A percentile compares a stretch with the other conserved stretches of the same genome.
These are phyloP conservation scores for Suillus placidus DNA, from an alignment of 768 basidiomycete species.

Conservation along the genomic window DNA sequence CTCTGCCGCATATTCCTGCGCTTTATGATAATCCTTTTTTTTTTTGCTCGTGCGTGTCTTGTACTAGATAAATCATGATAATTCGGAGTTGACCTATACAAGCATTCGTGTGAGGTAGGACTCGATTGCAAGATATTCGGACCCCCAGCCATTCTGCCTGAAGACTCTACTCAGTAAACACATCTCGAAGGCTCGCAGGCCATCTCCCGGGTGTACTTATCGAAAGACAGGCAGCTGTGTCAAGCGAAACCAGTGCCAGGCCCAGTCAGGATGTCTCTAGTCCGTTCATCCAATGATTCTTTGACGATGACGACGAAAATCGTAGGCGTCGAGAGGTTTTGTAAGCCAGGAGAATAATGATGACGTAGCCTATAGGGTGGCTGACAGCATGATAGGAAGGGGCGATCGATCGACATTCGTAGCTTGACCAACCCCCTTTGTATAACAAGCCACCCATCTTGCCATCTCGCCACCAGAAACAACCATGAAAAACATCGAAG, in stretches of 20 bases:
- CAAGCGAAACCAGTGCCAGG: background rate
- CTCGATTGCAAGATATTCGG: too few species aligned
- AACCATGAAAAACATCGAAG: conserved; percentile 21
- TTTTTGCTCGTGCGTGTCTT: background rate
- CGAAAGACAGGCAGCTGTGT: background rate
- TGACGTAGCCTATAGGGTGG: too few species aligned
- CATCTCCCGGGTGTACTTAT: too few species aligned
- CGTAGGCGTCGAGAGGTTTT: too few species aligned
- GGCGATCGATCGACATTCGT: too few species aligned
- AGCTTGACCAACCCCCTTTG: too few species aligned
- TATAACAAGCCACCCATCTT: too few species aligned
- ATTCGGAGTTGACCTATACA: background rate
- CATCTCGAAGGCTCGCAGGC: background rate
- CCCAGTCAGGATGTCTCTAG: background rate
- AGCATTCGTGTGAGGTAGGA: background rate
- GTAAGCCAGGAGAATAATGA: too few species aligned
- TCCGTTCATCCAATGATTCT: background rate
- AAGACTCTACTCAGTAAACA: background rate
- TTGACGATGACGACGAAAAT: background rate
- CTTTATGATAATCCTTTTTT: background rate
- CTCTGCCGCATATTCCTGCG: background rate
- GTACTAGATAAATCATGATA: too few species aligned
- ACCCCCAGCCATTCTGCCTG: background rate
- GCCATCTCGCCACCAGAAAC: background rate
- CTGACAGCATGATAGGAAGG: too few species aligned